Evolutionary conservation across 768 basidiomycete genomes (phyloP).

Genomic region (Serendipita sp.): DNA sequence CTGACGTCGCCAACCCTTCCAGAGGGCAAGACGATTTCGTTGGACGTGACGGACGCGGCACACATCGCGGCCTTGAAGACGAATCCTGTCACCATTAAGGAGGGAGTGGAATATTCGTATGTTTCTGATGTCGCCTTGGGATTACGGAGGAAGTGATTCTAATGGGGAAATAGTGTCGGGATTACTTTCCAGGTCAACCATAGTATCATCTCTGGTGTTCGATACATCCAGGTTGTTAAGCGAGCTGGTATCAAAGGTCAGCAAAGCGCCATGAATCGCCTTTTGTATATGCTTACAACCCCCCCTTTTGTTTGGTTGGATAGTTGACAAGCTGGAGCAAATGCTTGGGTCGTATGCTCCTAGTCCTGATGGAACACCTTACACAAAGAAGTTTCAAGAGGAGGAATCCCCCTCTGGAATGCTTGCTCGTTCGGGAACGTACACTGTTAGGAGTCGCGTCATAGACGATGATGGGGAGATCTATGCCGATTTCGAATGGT

Average conservation of each 20-base stretch:
- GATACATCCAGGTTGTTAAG: slow-evolving; percentile 84
- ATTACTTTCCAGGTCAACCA: slow-evolving; percentile 80
- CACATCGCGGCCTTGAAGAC: slow-evolving; percentile 54
- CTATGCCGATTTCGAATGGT: slow-evolving; percentile 63
- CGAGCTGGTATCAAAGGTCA: slow-evolving; percentile 57
- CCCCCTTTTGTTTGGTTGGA: not conserved
- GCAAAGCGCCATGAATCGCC: slow-evolving; percentile 6
- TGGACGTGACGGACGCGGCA: slow-evolving; percentile 67
- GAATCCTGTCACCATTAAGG: slow-evolving; percentile 63
- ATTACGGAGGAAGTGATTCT: not conserved
- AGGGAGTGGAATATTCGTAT: slow-evolving; percentile 81
- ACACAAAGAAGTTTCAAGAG: slow-evolving; percentile 60
- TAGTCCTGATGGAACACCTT: slow-evolving; percentile 41
- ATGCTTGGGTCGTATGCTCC: slow-evolving; percentile 95
- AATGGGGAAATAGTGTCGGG: slow-evolving; percentile 36
- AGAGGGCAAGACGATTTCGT: slow-evolving; percentile 31
- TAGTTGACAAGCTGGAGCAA: slow-evolving; percentile 82
- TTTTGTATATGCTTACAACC: not conserved
- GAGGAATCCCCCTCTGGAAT: slow-evolving; percentile 58
- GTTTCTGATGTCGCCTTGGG: not conserved
- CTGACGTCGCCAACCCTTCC: not conserved
- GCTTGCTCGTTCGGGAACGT: slow-evolving; percentile 67
- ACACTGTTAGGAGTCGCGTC: slow-evolving; percentile 65
- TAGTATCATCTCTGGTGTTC: slow-evolving; percentile 70
- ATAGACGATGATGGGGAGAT: slow-evolving; percentile 73